Base-by-base conservation (phyloP, 768 basidiomycete species). In the Tricholoma saponaceum region DNA sequence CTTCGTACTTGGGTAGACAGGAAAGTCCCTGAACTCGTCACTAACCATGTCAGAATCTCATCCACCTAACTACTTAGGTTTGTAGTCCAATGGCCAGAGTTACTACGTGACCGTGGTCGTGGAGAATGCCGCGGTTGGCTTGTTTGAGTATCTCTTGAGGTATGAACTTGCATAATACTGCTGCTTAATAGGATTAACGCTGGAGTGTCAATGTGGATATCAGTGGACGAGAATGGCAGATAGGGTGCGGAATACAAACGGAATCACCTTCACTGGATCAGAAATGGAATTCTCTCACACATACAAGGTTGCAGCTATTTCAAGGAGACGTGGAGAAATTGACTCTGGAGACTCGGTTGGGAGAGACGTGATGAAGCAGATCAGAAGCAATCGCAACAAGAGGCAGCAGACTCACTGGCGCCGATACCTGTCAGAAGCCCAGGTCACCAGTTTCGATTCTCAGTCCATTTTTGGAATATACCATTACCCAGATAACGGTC, bases 61-160 rank as follows among this genome's bases (percentile, higher is more conserved):
- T 51, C 59, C 26, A 58, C 54, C 53, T 33, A 50, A 30, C 47
- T 57, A 44, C 51, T 28, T 49, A 90, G 90, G 32, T 97, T 98
- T 69, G 69, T 98, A 52, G 90, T 93, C 4, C 96, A 98, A 69
- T 98, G 96, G 96, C 86, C 88, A 18, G 74, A 81, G 51, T 69
- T 87, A 52, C 64, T 80, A 18, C 64, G 72, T 43, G 70, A 74
- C 51, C 67, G 67, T 53, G 66, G 70, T 46, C 74, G 70, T 35
- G 83, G 78, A 25, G 79, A 84, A 59, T 88, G 70, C 67, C 74
- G 69, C 32, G 89, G 85, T 26, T 87, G 86, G 75, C 74, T 91
- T 18, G 85, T 91, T 54, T 91, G 66, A 82, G 8, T 7, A 30
- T 18, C 0, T 26, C 32, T 37, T 12, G 46, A 26, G 46, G 46